Base-by-base conservation (phyloP, 2,329 filamentous ascomycete species). In the Setomelanomma holmii region DNA sequence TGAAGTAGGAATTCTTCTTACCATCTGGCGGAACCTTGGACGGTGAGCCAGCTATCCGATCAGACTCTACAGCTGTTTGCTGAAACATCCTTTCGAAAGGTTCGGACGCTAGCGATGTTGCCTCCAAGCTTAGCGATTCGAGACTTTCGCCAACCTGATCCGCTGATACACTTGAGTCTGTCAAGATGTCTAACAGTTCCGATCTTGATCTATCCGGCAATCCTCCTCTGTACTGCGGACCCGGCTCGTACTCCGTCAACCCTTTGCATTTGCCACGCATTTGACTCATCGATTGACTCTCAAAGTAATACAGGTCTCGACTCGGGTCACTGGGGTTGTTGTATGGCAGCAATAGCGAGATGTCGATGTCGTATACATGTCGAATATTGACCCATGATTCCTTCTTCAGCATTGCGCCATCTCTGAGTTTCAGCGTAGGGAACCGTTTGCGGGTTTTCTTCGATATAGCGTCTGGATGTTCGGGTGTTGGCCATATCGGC, bases 331-430 rank as follows among this genome's bases (percentile, higher is more conserved):
- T 68, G 7, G 66, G 59, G 40, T 72, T 72, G 4, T 50, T 45
- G 23, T 73, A 73, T 5, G 59, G 30, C 23, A 53, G 60, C 19
- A 75, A 51, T 21, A 63, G 46, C 6, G 59, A 53, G 64, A 66
- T 69, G 7, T 72, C 61, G 42, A 73, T 67, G 34, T 66, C 66
- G 56, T 74, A 74, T 1, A 74, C 60, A 43, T 71, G 59, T 10
- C 68, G 62, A 12, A 73, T 63, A 38, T 74, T 72, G 22, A 73
- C 70, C 45, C 72, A 73, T 1, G 68, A 73, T 10, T 70, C 60
- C 58, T 67, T 69, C 16, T 64, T 63, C 23, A 75, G 53, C 1
- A 46, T 52, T 1, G 62, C 64, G 11, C 56, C 62, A 10, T 58
- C 43, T 10, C 58, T 58, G 14, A 75, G 40, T 6, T 57, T 59